Evolutionary conservation across 176 grass and related monocot species (phyloP).

Genomic region (Lolium multiflorum): DNA sequence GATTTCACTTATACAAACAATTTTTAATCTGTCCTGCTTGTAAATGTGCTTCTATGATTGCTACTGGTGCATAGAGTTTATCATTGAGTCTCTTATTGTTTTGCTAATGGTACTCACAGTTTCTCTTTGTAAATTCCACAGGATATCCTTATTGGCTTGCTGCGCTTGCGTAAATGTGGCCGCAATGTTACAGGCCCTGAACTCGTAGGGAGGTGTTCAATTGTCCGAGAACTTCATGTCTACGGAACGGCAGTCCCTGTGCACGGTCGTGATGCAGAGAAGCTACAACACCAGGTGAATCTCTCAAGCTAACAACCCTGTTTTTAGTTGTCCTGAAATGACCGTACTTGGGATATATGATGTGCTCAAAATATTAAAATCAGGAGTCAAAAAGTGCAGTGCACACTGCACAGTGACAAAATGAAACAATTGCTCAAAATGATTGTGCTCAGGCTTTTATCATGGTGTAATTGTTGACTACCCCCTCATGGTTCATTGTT

Average conservation of each 20-base stretch:
- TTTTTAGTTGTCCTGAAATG: not conserved
- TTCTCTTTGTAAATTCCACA: constrained; percentile 48
- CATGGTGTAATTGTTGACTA: not conserved
- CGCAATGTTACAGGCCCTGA: constrained; percentile 89
- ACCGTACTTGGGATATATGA: not conserved
- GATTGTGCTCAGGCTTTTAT: not conserved
- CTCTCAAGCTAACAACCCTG: not conserved
- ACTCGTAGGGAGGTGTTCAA: constrained; percentile 88
- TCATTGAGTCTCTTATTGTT: not conserved
- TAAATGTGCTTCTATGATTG: not conserved
- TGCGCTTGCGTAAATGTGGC: constrained; percentile 87
- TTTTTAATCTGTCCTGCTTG: not conserved
- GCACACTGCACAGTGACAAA: not conserved
- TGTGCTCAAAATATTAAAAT: not conserved
- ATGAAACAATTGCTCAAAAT: not conserved
- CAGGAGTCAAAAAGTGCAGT: not conserved
- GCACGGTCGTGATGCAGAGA: constrained; percentile 84
- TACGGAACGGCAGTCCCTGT: constrained; percentile 99
- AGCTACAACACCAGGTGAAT: constrained; percentile 90
- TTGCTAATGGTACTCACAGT: constrained; percentile 12
- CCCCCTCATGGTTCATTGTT: not conserved
- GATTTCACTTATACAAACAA: constrained; percentile 7
- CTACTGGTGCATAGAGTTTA: constrained; percentile 2
- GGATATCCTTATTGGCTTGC: constrained; percentile 92
- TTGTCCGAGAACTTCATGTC: constrained; percentile 96